These are phyloP conservation scores for Microsporum canis DNA, from an alignment of 2,329 filamentous ascomycete species.

Conservation along the genomic window DNA sequence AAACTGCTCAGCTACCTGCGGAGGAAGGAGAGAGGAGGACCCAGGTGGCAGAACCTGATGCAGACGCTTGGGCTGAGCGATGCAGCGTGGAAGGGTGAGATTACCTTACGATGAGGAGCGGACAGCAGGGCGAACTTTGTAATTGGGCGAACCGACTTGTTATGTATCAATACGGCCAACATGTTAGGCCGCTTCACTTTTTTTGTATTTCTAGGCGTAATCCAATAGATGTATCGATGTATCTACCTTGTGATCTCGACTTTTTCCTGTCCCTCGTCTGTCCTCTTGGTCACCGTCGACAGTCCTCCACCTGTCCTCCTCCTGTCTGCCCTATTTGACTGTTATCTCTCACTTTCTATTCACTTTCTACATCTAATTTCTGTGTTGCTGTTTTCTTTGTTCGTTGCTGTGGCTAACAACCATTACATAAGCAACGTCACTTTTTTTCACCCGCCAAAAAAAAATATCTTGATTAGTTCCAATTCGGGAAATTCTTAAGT, in stretches of 20 bases:
- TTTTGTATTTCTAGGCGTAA: conserved; percentile 3
- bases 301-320: neutral
- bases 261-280: neutral
- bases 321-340: neutral
- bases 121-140: neutral
- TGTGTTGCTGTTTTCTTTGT: neutral
- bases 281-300: neutral
- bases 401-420: neutral
- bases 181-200: neutral
- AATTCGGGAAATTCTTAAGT: neutral
- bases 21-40: conserved; percentile 78
- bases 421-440: neutral
- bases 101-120: conserved; percentile 49
- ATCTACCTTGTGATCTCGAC: neutral
- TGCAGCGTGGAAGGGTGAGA: conserved; percentile 83
- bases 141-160: neutral
- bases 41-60: conserved; percentile 78
- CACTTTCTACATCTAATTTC: neutral
- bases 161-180: neutral
- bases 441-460: neutral
- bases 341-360: neutral
- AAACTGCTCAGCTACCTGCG: conserved; percentile 80
- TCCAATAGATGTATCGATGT: neutral
- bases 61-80: conserved; percentile 74
- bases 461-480: neutral